These are phyloP conservation scores for Mycena metata DNA, from an alignment of 768 basidiomycete species.

Conservation along the genomic window DNA sequence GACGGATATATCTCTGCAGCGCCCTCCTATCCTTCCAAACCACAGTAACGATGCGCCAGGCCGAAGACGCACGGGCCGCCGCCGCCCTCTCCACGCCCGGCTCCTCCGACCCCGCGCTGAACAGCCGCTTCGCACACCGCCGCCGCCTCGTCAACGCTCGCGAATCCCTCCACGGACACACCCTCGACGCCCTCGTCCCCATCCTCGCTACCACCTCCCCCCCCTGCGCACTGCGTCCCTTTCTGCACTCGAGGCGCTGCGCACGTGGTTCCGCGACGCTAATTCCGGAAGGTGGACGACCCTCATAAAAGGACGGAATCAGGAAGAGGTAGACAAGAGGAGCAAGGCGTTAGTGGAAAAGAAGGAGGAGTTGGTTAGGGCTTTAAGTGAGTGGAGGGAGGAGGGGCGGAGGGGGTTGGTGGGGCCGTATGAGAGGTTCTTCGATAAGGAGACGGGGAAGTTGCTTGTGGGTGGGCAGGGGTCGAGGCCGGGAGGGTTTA, in stretches of 20 bases:
- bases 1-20: too few species aligned
- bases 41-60: constrained; percentile 52
- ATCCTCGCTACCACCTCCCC: constrained; percentile 54
- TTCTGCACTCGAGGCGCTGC: constrained; percentile 38
- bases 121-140: constrained; percentile 48
- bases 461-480: too few species aligned
- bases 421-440: constrained; percentile 57
- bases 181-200: constrained; percentile 56
- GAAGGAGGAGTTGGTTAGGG: constrained; percentile 43
- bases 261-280: constrained; percentile 53
- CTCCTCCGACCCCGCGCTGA: constrained; percentile 32
- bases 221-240: constrained; percentile 52
- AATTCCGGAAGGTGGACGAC: constrained; percentile 54
- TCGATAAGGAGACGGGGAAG: constrained; percentile 53
- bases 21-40: constrained; percentile 55
- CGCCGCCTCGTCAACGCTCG: constrained; percentile 47
- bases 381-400: constrained; percentile 49
- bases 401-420: constrained; percentile 54
- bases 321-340: constrained; percentile 41
- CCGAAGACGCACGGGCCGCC: constrained; percentile 40
- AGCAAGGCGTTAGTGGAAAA: constrained; percentile 45
- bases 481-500: too few species aligned
- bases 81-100: constrained; percentile 11
- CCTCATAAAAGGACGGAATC: constrained; percentile 44
- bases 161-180: constrained; percentile 57